Conservation (phyloP, 2,329 filamentous ascomycete species). For the Phaeosphaeriaceae sp. region DNA sequence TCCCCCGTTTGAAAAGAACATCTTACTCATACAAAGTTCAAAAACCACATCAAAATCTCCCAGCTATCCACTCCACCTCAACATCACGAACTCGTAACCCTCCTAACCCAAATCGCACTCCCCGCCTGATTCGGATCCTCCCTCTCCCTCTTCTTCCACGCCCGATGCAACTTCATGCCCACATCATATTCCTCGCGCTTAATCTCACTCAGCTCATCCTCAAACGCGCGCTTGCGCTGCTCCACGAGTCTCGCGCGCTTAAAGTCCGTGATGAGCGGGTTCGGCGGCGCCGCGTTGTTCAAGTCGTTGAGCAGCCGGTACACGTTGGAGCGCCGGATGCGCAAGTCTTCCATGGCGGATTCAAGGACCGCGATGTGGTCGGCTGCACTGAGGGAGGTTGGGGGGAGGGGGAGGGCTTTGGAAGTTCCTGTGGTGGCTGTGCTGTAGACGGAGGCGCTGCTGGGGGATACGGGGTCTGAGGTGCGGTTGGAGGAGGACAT, state of each 20-base stretch:
- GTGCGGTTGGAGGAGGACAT: constrained; percentile 2
- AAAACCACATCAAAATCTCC: background rate
- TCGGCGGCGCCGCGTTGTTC: constrained; percentile 43
- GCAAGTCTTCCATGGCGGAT: constrained; percentile 49
- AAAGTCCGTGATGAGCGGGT: constrained; percentile 49
- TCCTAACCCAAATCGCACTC: constrained; percentile 48
- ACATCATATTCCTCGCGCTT: constrained; percentile 48
- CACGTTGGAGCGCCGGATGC: constrained; percentile 47
- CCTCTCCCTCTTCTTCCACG: constrained; percentile 48
- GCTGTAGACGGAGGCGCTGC: constrained; percentile 33
- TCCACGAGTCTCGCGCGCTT: constrained; percentile 43
- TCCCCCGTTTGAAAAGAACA: background rate
- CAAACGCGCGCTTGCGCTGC: constrained; percentile 43
- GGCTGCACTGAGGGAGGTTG: constrained; percentile 39
- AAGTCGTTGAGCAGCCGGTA: constrained; percentile 45
- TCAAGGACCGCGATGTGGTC: constrained; percentile 48
- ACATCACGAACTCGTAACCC: constrained; percentile 37
- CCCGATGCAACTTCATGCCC: constrained; percentile 49
- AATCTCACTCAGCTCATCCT: constrained; percentile 48
- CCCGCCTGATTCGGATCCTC: constrained; percentile 42
- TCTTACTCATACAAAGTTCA: background rate
- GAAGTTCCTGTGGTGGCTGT: constrained; percentile 23
- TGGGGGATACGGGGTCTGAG: constrained; percentile 23
- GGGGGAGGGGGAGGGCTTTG: constrained; percentile 50
- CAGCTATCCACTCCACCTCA: background rate